These are phyloP conservation scores for Hyphodiscus sp. DNA, from an alignment of 2,329 filamentous ascomycete genomes.

Conservation along the genomic window DNA sequence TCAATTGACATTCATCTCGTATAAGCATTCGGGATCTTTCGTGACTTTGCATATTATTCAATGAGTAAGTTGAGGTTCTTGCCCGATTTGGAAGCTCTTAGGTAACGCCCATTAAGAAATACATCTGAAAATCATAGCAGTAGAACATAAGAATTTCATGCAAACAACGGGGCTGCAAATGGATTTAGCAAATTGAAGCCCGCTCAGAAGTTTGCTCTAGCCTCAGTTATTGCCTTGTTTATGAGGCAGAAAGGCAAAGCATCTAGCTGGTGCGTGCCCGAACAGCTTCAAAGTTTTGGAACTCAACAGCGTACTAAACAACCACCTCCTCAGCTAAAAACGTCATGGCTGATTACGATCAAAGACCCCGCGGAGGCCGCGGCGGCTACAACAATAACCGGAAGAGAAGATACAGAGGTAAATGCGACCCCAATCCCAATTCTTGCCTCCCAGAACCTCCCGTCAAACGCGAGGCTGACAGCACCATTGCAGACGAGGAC, in stretches of 20 bases:
- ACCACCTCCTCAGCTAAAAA: not conserved
- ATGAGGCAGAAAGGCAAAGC: no score
- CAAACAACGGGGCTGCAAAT: no score
- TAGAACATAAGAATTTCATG: no score
- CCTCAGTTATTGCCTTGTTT: no score
- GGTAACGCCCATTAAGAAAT: no score
- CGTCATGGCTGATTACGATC: slow-evolving; percentile 47
- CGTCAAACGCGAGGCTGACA: slow-evolving; percentile 23
- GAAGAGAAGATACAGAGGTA: slow-evolving; percentile 78
- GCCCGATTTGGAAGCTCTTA: not conserved
- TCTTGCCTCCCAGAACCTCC: not conserved
- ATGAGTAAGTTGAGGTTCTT: not conserved
- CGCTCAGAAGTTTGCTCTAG: no score
- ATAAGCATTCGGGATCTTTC: not conserved
- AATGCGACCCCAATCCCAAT: slow-evolving; percentile 1
- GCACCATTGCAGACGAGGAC: slow-evolving; percentile 56
- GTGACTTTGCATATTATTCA: not conserved
- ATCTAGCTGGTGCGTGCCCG: not conserved
- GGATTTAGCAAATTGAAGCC: no score
- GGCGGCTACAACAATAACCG: slow-evolving; percentile 53
- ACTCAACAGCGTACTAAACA: not conserved
- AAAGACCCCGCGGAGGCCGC: slow-evolving; percentile 27
- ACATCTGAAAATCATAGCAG: no score
- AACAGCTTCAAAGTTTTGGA: not conserved
- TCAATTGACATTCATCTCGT: slow-evolving; percentile 21